These are phyloP conservation scores for Xerocomellus amylosporus DNA, from an alignment of 768 basidiomycete genomes.

Conservation along the genomic window DNA sequence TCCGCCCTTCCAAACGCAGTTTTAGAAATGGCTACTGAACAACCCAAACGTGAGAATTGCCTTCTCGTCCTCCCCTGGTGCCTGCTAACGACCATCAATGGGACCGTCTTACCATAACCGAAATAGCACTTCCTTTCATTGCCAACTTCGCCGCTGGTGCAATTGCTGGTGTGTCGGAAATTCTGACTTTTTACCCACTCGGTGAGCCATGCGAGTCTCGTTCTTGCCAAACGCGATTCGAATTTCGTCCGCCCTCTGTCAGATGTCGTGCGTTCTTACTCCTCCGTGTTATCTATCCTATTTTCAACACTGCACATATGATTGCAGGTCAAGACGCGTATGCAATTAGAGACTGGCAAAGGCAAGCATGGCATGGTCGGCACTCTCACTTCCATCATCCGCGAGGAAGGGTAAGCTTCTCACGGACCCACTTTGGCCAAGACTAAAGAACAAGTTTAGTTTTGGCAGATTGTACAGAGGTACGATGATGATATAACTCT, in stretches of 20 bases:
- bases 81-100: not conserved
- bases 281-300: not conserved
- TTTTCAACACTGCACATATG: conserved; percentile 4
- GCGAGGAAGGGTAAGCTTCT: conserved; percentile 78
- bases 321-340: conserved; percentile 90
- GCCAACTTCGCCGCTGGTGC: conserved; percentile 95
- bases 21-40: conserved; percentile 27
- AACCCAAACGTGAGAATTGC: conserved; percentile 31
- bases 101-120: conserved; percentile 6
- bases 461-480: conserved; percentile 86
- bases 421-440: not conserved
- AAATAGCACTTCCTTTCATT: conserved; percentile 72
- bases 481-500: conserved; percentile 23
- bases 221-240: not conserved
- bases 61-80: not conserved
- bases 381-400: conserved; percentile 78
- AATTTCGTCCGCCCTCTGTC: not conserved
- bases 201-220: conserved; percentile 46
- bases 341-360: conserved; percentile 93
- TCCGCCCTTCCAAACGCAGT: not conserved
- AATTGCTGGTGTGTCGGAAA: conserved; percentile 88
- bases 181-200: conserved; percentile 84
- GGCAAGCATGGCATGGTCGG: conserved; percentile 73
- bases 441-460: conserved; percentile 38
- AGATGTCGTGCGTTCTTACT: conserved; percentile 76